Evolutionary conservation across 805 yeast species (phyloP), one percentile per base, ranked within the genome.

Genomic region (Cyberlindnera mycetangii): DNA sequence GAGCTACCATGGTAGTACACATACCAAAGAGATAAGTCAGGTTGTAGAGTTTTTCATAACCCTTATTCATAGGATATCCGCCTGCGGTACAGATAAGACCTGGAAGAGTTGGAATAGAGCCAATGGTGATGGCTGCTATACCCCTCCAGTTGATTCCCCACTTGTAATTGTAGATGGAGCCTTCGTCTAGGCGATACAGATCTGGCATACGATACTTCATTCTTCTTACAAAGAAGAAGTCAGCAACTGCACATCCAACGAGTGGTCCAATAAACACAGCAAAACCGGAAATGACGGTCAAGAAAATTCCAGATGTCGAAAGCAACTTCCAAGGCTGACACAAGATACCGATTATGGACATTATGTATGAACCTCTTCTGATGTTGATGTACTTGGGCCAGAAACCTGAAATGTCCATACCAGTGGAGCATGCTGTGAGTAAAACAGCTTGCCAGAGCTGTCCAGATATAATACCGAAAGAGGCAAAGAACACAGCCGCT

Each of bases 321-420:
- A 53, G 41, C 44, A 72, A 62, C 51, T 60, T 60, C 69, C 69
- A 66, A 2, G 70, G 71, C 45, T 64, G 69, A 22, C 62, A 59
- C 4, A 60, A 62, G 53, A 66, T 59, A 9, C 68, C 64, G 14
- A 68, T 46, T 1, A 61, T 32, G 4, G 68, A 60, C 17, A 60
- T 55, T 17, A 64, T 41, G 12, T 62, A 32, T 2, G 67, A 62
- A 37, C 74, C 74, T 49, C 72, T 46, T 36, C 54, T 62, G 38
- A 74, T 71, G 38, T 58, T 54, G 30, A 58, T 49, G 47, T 53
- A 56, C 41, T 49, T 53, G 24, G 62, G 62, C 25, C 43, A 46
- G 14, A 55, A 43, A 10, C 58, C 58, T 16, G 61, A 52, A 18
- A 58, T 40, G 38, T 58, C 62, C 60, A 56, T 58, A 17, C 55